Base-by-base conservation (phyloP, 2,329 filamentous ascomycete species). In the Ustilaginoidea virens region DNA sequence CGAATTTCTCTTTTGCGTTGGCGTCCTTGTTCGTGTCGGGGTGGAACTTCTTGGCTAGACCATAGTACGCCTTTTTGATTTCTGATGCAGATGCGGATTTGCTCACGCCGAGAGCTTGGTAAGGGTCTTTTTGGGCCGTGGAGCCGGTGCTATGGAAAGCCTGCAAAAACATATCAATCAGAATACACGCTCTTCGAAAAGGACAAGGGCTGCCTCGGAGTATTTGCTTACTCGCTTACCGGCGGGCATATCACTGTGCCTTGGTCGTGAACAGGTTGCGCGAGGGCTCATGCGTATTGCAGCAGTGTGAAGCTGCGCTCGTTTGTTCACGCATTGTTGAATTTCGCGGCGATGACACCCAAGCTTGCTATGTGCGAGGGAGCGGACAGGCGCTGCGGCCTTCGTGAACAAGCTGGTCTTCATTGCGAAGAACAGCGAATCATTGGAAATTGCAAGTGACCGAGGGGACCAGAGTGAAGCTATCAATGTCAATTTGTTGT, bases 41-140 rank as follows among this genome's bases (percentile, higher is more conserved):
- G 46, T 98, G 90, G 51, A 74, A 98, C 49, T 96, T 98, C 57
- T 98, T 98, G 13, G 90, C 90, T 34, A 96, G 64, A 28, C 86
- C 82, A 51, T 98, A 98, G 61, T 98, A 98, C 3, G 90, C 86
- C 54, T 94, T 96, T 53, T 98, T 98, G 51, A 98, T 96, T 20
- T 96, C 87, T 34, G 73, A 63, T 3, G 83, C 61, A 2, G 81
- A 75, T n/a, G 90, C 82, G 36, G 57, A 67, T 52, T 87, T 92
- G 45, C 63, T 63, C 17, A 98, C 82, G 10, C 90, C 90, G 17
- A 98, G 74, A 4, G 80, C 69, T 39, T 74, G 70, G 55, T 98
- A 98, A 1, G 90, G 90, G 45, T 98, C 80, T 50, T 81, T 71
- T 21, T 71, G 56, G 5, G 63, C 63, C 14, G 60, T 47, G 5